Evolutionary conservation across 495 filamentous ascomycete genomes (phyloP).

Genomic region (Cudoniella acicularis): DNA sequence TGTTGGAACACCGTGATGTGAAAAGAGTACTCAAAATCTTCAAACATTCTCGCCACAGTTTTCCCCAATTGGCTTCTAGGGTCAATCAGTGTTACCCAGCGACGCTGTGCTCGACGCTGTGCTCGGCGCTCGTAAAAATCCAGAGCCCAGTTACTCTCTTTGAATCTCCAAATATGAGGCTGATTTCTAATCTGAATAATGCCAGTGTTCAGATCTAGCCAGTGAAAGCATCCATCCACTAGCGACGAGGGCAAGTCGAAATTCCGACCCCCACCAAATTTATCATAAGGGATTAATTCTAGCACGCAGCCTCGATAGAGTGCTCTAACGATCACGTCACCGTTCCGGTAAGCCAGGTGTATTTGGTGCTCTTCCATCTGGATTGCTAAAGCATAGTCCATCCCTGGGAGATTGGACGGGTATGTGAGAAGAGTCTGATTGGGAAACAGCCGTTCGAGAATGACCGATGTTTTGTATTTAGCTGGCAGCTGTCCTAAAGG

Average conservation of each 20-base stretch:
- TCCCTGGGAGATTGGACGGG: conserved; percentile 41
- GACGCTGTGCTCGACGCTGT: conserved; percentile 10
- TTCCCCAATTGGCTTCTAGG: conserved; percentile 27
- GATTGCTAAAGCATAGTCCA: conserved; percentile 40
- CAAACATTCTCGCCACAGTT: conserved; percentile 32
- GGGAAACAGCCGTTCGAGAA: conserved; percentile 45
- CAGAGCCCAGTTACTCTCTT: conserved; percentile 28
- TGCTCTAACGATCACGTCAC: conserved; percentile 37
- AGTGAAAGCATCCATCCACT: conserved; percentile 50
- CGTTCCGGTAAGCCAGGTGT: conserved; percentile 46
- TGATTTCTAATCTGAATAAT: conserved; percentile 49
- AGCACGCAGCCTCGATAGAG: conserved; percentile 8
- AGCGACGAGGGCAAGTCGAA: conserved; percentile 51
- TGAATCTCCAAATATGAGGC: conserved; percentile 38
- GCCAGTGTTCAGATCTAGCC: conserved; percentile 47
- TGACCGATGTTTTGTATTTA: conserved; percentile 31
- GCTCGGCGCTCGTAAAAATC: conserved; percentile 24
- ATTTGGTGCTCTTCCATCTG: conserved; percentile 33
- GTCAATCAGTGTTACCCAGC: conserved; percentile 26
- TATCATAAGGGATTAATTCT: conserved; percentile 32
- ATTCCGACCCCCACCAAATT: conserved; percentile 20
- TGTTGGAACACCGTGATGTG: conserved; percentile 36
- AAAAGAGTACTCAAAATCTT: conserved; percentile 31
- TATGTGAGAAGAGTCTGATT: conserved; percentile 40
- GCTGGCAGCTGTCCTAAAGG: conserved; percentile 44